Conservation (phyloP, 208 protist genomes). For the Acanthamoeba royreba region DNA sequence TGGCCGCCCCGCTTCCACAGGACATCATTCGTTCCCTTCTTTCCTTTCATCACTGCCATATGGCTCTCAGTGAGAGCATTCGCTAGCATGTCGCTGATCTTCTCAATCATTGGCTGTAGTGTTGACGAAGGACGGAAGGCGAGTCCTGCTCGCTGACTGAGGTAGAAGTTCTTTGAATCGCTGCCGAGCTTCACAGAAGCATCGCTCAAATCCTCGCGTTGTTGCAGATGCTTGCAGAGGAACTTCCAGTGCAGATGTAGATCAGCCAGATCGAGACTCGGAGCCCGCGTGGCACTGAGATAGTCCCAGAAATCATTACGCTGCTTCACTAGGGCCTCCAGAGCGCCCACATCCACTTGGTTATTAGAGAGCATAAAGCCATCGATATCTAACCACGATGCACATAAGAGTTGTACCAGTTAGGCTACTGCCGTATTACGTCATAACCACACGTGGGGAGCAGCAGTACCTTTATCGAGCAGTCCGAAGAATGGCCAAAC, state of each 20-base stretch:
- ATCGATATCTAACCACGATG: no score
- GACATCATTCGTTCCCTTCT: not conserved
- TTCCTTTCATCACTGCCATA: not conserved
- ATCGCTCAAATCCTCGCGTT: no score
- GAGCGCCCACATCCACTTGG: not conserved
- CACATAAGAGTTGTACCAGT: no score
- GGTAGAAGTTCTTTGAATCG: no score
- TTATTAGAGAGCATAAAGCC: not conserved
- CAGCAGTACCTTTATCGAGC: not conserved
- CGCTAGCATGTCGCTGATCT: not conserved
- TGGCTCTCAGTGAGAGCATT: not conserved
- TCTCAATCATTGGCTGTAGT: not conserved
- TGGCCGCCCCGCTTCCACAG: constrained; percentile 15
- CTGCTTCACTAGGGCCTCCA: not conserved
- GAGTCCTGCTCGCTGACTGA: not conserved
- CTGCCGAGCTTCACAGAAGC: no score
- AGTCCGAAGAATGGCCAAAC: not conserved
- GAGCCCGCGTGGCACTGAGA: not conserved
- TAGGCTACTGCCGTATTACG: no score
- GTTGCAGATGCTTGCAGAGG: not conserved
- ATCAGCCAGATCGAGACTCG: not conserved
- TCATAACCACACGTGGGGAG: no score
- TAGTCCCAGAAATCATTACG: constrained; percentile 31
- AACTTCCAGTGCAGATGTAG: constrained; percentile 18
- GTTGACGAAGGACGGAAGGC: not conserved